Conservation (phyloP, 768 basidiomycete genomes). For the Suillus occidentalis region DNA sequence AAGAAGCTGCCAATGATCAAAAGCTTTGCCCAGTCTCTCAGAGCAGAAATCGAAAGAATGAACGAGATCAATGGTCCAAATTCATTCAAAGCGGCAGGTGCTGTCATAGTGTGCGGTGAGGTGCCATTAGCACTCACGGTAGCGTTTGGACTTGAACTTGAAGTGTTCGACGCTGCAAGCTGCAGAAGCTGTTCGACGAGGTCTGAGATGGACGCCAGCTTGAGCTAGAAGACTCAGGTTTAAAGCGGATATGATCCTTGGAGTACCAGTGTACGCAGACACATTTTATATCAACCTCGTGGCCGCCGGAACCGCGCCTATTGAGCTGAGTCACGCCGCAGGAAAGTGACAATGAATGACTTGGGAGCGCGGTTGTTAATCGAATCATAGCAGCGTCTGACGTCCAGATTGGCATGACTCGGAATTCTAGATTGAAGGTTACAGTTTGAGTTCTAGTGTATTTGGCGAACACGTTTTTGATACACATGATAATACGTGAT, state of each 20-base stretch:
- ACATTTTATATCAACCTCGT: slow-evolving; percentile 13
- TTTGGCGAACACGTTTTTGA: not conserved
- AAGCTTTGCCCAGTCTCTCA: slow-evolving; percentile 66
- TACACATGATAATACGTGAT: not conserved
- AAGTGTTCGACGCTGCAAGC: slow-evolving; percentile 19
- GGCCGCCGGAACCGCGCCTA: not conserved
- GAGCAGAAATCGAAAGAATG: slow-evolving; percentile 52
- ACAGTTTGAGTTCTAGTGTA: not conserved
- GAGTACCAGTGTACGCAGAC: not conserved
- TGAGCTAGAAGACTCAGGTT: not conserved
- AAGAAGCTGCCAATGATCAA: slow-evolving; percentile 60
- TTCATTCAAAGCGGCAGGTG: slow-evolving; percentile 16
- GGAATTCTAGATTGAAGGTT: not conserved
- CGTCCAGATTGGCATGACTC: not conserved
- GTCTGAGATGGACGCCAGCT: slow-evolving; percentile 29
- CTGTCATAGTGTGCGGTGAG: slow-evolving; percentile 4
- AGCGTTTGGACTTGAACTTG: slow-evolving; percentile 13
- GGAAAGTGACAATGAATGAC: not conserved
- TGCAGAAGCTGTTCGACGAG: slow-evolving; percentile 30
- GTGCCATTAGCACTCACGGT: slow-evolving; percentile 16
- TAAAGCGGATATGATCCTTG: not conserved
- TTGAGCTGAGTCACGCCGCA: not conserved
- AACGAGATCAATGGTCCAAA: slow-evolving; percentile 32
- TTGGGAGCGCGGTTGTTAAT: not conserved
- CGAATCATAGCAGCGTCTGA: not conserved